Evolutionary conservation across 208 protist genomes (phyloP).

Genomic region (Crithidia bombi): DNA sequence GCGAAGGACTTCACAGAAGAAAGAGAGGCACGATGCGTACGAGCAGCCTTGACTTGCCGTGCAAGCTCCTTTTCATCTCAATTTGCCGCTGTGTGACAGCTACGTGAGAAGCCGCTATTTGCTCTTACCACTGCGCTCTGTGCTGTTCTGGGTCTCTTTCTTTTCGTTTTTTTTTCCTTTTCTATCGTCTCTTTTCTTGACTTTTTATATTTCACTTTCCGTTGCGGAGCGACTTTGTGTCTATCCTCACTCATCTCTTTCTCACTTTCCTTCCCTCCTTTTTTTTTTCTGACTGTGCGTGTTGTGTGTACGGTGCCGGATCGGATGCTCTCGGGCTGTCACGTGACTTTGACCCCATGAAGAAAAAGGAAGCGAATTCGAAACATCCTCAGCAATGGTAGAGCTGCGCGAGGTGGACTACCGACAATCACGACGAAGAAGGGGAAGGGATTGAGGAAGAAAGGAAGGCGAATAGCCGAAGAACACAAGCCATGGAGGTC

Average conservation of each 20-base stretch:
- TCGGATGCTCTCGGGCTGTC: no score
- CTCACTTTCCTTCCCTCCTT: background rate
- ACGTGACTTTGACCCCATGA: no score
- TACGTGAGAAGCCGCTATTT: no score
- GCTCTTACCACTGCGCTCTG: slow-evolving; percentile 15
- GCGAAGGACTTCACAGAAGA: no score
- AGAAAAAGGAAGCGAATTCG: background rate
- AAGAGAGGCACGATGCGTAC: no score
- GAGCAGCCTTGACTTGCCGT: no score
- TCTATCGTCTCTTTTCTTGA: background rate
- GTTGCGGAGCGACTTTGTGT: background rate
- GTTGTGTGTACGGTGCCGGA: background rate
- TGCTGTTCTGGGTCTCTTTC: background rate
- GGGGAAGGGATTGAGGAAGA: background rate
- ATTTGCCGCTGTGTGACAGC: no score
- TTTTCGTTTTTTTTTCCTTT: background rate
- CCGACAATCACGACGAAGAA: background rate
- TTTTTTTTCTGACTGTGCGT: background rate
- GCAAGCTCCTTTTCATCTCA: no score
- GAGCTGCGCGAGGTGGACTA: background rate
- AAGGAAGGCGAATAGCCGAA: no score
- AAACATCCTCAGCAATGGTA: background rate
- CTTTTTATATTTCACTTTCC: no score
- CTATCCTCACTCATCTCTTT: background rate
- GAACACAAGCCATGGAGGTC: background rate